Evolutionary conservation across 495 filamentous ascomycete genomes (phyloP), one percentile per base, ranked within the genome.

Genomic region (Viridothelium virens): DNA sequence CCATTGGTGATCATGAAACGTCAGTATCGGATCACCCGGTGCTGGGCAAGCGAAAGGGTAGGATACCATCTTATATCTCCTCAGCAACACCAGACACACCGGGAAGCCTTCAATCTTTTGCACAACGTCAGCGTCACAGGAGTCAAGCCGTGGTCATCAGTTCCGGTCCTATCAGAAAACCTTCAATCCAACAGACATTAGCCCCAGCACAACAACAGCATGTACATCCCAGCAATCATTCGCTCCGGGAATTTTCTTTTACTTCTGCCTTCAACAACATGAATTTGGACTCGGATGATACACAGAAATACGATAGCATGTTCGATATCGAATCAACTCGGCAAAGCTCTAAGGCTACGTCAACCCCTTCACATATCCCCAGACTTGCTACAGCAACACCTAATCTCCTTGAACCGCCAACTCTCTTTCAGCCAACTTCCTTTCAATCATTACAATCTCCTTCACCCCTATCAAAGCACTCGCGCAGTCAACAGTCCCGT

Each of bases 41-140:
- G 3, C 70, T 80, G 47, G 80, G 82, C 69, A 84, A 87, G 77
- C 76, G 83, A 74, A 89, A 91, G 82, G 90, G 90, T 92, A 91
- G 74, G 85, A 78, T 63, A 65, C 66, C 66, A 61, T 66, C 67
- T 73, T 70, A 73, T 70, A 72, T 71, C 70, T 75, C 69, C 71
- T 70, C 62, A 56, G 16, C n/a, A 63, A 36, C 53, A 59, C 53
- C 53, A 59, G 31, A 36, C 6, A 14, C 53, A 4, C 53, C 53
- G 31, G 53, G 31, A 31, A 59, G 53, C 14, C 36, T 59, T 59
- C 53, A 59, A 36, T 59, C 53, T 34, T 59, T 59, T 33, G 53
- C 53, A 46, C 64, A 48, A 31, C 56, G 65, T 50, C 36, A 63
- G 36, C 56, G 64, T 47, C 53, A 61, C 25, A 59, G 36, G 36